Evolutionary conservation across 2,329 filamentous ascomycete species (phyloP).

Genomic region (Phialophora verrucosa): DNA sequence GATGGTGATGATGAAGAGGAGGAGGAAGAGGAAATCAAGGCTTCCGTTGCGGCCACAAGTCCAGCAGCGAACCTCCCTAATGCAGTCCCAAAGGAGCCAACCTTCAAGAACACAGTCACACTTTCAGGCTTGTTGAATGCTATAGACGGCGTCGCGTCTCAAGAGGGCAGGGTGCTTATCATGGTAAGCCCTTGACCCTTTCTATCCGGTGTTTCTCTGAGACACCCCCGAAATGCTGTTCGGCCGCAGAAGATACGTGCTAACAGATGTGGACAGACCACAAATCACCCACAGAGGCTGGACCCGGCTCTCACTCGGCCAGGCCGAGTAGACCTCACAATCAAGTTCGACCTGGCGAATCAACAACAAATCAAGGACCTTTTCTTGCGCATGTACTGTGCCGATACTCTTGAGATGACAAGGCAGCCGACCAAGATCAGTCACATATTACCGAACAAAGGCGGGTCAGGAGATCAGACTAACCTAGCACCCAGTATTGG

Average conservation of each 20-base stretch:
- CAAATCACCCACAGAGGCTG: conserved; percentile 74
- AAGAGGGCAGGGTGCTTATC: conserved; percentile 79
- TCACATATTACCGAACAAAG: conserved; percentile 19
- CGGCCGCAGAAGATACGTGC: not conserved
- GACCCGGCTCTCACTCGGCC: conserved; percentile 76
- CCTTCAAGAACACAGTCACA: conserved; percentile 57
- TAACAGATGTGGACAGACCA: conserved; percentile 55
- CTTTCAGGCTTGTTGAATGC: conserved; percentile 80
- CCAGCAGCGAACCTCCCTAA: conserved; percentile 13
- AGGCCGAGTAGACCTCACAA: conserved; percentile 72
- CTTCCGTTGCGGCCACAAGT: not conserved
- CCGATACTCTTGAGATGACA: conserved; percentile 17
- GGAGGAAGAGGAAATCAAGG: conserved; percentile 1
- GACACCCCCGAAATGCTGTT: not conserved
- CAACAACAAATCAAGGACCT: conserved; percentile 39
- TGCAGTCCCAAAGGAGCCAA: conserved; percentile 3
- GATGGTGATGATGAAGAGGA: conserved; percentile 3
- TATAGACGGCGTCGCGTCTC: conserved; percentile 79
- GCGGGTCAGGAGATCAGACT: not conserved
- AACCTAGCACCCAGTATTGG: not conserved
- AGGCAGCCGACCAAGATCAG: conserved; percentile 23
- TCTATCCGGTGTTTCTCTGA: not conserved
- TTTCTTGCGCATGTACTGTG: conserved; percentile 42
- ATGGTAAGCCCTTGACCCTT: conserved; percentile 55
- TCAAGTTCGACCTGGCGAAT: conserved; percentile 58